phyloP scores from a whole-genome alignment of 768 basidiomycete genomes.

The Suillus subluteus region DNA sequence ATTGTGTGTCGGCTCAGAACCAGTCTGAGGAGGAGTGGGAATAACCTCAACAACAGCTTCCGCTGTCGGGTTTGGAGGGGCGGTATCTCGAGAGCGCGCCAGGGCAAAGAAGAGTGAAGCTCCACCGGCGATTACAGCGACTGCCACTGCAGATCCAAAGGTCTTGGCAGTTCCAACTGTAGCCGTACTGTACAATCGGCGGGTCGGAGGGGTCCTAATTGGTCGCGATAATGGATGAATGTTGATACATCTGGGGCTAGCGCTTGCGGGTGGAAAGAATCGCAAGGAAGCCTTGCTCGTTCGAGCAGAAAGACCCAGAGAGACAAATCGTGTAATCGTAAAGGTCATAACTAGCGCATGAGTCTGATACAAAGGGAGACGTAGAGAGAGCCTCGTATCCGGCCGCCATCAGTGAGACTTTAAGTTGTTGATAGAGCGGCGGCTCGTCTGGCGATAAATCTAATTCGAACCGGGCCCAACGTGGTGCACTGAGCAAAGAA shows the following conservation, averaged over 20 bases:
- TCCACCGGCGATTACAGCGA: conserved; percentile 15
- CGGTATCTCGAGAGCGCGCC: neutral
- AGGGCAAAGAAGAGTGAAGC: conserved; percentile 14
- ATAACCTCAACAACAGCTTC: neutral
- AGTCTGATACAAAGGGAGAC: conserved; percentile 1
- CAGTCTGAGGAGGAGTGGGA: neutral
- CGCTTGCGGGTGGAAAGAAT: neutral
- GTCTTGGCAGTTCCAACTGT: neutral
- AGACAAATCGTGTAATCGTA: conserved; percentile 14
- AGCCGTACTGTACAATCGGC: conserved; percentile 4
- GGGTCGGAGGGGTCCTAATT: neutral
- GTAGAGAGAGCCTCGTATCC: neutral
- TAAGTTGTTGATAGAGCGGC: conserved; percentile 3
- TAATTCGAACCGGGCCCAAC: neutral
- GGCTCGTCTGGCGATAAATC: neutral
- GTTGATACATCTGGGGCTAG: conserved; percentile 9
- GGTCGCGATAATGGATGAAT: neutral
- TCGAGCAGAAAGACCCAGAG: neutral
- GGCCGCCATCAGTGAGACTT: neutral
- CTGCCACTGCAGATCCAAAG: conserved; percentile 1
- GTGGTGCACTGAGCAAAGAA: too few species aligned
- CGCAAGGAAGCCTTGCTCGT: conserved; percentile 4
- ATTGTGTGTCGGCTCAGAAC: conserved; percentile 21
- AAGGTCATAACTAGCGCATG: conserved; percentile 17
- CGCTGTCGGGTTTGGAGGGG: neutral